Base-by-base conservation (phyloP, 768 basidiomycete genomes). In the Paxillus involutus region DNA sequence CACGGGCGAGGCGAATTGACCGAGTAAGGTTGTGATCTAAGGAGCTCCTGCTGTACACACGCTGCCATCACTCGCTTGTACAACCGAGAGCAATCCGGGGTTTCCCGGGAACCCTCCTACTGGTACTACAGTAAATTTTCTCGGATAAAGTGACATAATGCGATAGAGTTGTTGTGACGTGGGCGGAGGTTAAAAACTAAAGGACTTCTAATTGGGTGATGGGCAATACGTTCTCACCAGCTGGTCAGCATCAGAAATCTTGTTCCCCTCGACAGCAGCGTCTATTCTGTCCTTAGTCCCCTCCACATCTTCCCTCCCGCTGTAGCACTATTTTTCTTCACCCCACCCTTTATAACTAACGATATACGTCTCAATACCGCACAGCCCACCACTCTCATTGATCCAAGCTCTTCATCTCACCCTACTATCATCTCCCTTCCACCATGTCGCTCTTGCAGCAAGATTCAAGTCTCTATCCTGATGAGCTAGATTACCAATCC, bases 181-280 rank as follows among this genome's bases (percentile, higher is more conserved):
- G 11, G 57, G 66, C 67, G 67, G 67, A 69, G 69, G 67, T 69
- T 69, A 54, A 66, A 67, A 68, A 58, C 45, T 41, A 47, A 58
- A 56, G 63, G 59, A 58, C 65, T 57, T 26, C 55, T 58, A 57
- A 60, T 63, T 57, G 51, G 49, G 36, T 51, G 51, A 49, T 29
- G 33, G 35, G 53, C 49, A 26, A 51, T 40, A 52, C 48, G 53
- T 68, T 69, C 69, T 65, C 68, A 71, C 68, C 63, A 32, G 32
- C 32, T 32, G 26, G 26, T 26, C 5, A 3, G 26, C 26, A 26
- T 59, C 59, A 52, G 24, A 57, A 54, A 60, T 54, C 57, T 26
- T 54, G 46, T 47, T 51, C 46, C 48, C 51, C 44, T 43, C 44
- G 51, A 52, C 57, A 57, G 35, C 55, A 70, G 64, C 69, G 67